Evolutionary conservation across 1,284 basidiomycete species (phyloP).

Genomic region (Cryptococcus sp.): DNA sequence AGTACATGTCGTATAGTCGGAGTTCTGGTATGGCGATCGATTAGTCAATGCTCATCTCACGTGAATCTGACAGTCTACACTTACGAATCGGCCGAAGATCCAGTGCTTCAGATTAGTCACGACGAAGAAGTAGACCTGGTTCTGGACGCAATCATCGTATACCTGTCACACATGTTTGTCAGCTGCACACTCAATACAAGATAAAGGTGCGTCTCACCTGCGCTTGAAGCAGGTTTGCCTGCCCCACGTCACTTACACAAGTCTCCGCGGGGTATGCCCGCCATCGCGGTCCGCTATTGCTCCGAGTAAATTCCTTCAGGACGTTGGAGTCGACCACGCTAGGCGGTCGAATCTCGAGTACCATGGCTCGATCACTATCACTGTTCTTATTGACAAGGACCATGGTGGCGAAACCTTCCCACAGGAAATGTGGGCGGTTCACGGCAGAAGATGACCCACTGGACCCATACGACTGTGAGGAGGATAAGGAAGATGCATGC

Average conservation of each 20-base stretch:
- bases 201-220: slow-evolving; percentile 26
- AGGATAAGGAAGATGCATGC: slow-evolving; percentile 7
- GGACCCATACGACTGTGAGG: neutral
- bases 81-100: slow-evolving; percentile 51
- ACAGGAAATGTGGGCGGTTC: slow-evolving; percentile 22
- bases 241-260: slow-evolving; percentile 37
- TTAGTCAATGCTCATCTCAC: neutral
- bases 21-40: slow-evolving; percentile 26
- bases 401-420: slow-evolving; percentile 46
- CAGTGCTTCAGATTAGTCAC: slow-evolving; percentile 49
- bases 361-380: slow-evolving; percentile 35
- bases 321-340: slow-evolving; percentile 31
- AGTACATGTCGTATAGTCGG: slow-evolving; percentile 32
- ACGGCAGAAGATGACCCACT: neutral
- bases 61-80: slow-evolving; percentile 13
- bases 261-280: slow-evolving; percentile 35
- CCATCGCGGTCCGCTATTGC: slow-evolving; percentile 22
- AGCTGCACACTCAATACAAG: neutral
- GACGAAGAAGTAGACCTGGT: slow-evolving; percentile 45
- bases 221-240: slow-evolving; percentile 47
- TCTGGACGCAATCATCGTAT: slow-evolving; percentile 47
- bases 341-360: slow-evolving; percentile 44
- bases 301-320: slow-evolving; percentile 39
- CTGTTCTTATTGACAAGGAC: slow-evolving; percentile 38
- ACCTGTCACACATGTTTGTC: slow-evolving; percentile 18